These are phyloP conservation scores for Dothidotthia symphoricarpi DNA, from an alignment of 2,329 filamentous ascomycete genomes.

Conservation along the genomic window DNA sequence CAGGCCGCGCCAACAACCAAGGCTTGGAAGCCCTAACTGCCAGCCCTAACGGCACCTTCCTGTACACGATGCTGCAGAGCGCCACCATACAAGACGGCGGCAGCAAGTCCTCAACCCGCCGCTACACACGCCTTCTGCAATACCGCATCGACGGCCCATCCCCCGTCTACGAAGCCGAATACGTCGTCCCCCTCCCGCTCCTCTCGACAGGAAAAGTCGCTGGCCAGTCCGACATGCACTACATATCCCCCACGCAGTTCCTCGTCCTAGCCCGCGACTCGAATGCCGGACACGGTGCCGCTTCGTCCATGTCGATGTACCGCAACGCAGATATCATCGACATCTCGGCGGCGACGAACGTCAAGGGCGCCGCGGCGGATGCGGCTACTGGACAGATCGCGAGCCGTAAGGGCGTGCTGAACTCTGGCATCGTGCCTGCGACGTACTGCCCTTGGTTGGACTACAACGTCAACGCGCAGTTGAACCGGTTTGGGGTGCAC, in stretches of 20 bases:
- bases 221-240: slow-evolving; percentile 67
- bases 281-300: slow-evolving; percentile 57
- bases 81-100: slow-evolving; percentile 56
- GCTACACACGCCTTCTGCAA: slow-evolving; percentile 61
- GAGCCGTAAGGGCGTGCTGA: slow-evolving; percentile 53
- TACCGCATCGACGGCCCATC: slow-evolving; percentile 56
- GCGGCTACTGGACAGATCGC: slow-evolving; percentile 47
- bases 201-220: slow-evolving; percentile 58
- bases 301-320: slow-evolving; percentile 57
- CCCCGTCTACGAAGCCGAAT: slow-evolving; percentile 58
- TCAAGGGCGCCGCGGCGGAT: slow-evolving; percentile 49
- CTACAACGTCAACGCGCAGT: slow-evolving; percentile 64
- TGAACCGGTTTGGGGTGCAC: slow-evolving; percentile 64
- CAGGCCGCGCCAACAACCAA: slow-evolving; percentile 69
- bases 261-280: slow-evolving; percentile 66
- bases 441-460: slow-evolving; percentile 66
- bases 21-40: slow-evolving; percentile 69
- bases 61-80: slow-evolving; percentile 66
- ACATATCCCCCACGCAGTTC: slow-evolving; percentile 63
- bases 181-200: slow-evolving; percentile 63
- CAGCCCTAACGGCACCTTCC: slow-evolving; percentile 60
- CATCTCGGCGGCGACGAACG: slow-evolving; percentile 60
- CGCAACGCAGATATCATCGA: slow-evolving; percentile 69
- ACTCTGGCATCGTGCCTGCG: slow-evolving; percentile 56
- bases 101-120: slow-evolving; percentile 53